phyloP scores from a whole-genome alignment of 2,329 filamentous ascomycete genomes.

The Phyllosticta citribraziliensis region DNA sequence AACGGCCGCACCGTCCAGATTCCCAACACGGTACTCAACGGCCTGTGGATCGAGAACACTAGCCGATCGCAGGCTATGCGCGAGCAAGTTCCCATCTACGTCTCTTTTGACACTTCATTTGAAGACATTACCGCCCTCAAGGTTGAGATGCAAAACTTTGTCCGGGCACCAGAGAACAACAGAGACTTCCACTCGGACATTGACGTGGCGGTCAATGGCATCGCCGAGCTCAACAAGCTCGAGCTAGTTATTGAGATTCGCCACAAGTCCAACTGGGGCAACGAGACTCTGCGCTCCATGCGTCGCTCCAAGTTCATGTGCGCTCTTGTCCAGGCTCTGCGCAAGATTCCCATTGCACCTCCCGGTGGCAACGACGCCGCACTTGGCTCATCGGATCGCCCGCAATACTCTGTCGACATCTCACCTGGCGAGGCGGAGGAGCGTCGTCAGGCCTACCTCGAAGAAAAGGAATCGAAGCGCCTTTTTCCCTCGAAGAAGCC shows the following conservation, averaged over 20 bases:
- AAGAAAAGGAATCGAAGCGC: slow-evolving; percentile 52
- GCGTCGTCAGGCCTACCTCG: slow-evolving; percentile 17
- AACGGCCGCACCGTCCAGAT: slow-evolving; percentile 73
- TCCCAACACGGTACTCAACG: slow-evolving; percentile 87
- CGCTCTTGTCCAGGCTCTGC: slow-evolving; percentile 73
- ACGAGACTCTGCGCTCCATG: slow-evolving; percentile 70
- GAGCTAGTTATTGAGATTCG: slow-evolving; percentile 73
- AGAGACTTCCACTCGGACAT: slow-evolving; percentile 87
- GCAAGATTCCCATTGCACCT: slow-evolving; percentile 74
- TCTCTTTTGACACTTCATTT: slow-evolving; percentile 78
- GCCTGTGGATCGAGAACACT: slow-evolving; percentile 90
- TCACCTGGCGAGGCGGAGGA: slow-evolving; percentile 20
- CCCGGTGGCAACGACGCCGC: slow-evolving; percentile 63
- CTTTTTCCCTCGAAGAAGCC: slow-evolving; percentile 46
- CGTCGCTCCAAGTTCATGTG: slow-evolving; percentile 96
- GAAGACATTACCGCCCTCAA: slow-evolving; percentile 83
- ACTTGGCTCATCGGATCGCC: slow-evolving; percentile 57
- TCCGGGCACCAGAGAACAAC: slow-evolving; percentile 70
- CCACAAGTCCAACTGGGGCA: slow-evolving; percentile 60
- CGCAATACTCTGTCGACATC: slow-evolving; percentile 70
- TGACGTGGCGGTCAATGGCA: slow-evolving; percentile 63
- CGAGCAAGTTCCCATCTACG: slow-evolving; percentile 68
- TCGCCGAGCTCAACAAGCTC: slow-evolving; percentile 82
- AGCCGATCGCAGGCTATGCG: slow-evolving; percentile 86
- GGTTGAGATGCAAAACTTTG: slow-evolving; percentile 75